phyloP scores from a whole-genome alignment of 1,284 basidiomycete genomes.

The Vanrija pseudolonga region DNA sequence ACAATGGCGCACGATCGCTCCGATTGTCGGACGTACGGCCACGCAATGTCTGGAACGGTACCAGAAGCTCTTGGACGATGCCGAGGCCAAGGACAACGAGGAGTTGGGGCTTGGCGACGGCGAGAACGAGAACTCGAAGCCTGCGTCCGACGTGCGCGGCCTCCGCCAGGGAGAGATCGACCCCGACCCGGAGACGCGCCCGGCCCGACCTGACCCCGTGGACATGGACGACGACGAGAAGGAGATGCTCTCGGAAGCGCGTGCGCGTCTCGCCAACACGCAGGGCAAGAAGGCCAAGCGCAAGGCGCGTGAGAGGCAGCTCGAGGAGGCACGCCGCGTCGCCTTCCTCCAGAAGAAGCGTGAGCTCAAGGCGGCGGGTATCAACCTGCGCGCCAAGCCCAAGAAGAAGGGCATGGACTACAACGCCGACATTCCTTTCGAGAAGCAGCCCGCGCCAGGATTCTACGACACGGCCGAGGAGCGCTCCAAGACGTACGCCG shows the following conservation, averaged over 20 bases:
- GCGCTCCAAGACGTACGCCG: slow-evolving; percentile 77
- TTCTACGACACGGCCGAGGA: slow-evolving; percentile 98
- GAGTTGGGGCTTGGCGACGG: slow-evolving; percentile 86
- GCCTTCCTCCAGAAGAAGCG: slow-evolving; percentile 97
- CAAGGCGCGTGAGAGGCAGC: slow-evolving; percentile 91
- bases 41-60: slow-evolving; percentile 98
- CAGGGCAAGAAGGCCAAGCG: slow-evolving; percentile 99
- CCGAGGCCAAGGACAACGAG: slow-evolving; percentile 89
- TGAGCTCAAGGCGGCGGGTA: slow-evolving; percentile 95
- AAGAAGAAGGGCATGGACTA: slow-evolving; percentile 99
- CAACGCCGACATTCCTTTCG: slow-evolving; percentile 97
- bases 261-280: slow-evolving; percentile 95
- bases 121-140: slow-evolving; percentile 67
- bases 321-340: slow-evolving; percentile 91
- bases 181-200: slow-evolving; percentile 97
- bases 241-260: slow-evolving; percentile 99
- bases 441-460: slow-evolving; percentile 90
- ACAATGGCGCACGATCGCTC: slow-evolving; percentile 99
- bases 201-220: slow-evolving; percentile 95
- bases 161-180: slow-evolving; percentile 96
- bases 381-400: slow-evolving; percentile 75
- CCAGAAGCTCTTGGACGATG: slow-evolving; percentile 95
- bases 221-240: slow-evolving; percentile 99
- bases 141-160: slow-evolving; percentile 83
- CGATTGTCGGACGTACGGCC: slow-evolving; percentile 97